Conservation (phyloP, 2,329 filamentous ascomycete species). For the Pleoardoris graminearum region DNA sequence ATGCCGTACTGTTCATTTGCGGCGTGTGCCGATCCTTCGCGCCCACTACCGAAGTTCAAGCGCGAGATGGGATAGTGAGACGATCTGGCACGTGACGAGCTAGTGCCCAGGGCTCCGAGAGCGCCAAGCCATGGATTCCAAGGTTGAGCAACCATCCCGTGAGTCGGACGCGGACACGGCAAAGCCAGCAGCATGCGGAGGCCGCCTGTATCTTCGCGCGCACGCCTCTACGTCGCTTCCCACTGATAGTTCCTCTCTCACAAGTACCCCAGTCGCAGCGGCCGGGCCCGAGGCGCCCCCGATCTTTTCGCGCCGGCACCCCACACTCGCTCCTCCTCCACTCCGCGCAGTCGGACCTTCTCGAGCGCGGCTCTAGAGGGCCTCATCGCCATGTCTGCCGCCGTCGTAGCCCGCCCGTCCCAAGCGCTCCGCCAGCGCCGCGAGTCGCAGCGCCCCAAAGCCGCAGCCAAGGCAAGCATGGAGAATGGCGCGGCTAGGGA, state of each 20-base stretch:
- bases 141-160: neutral
- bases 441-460: conserved; percentile 47
- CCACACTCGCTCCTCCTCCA: conserved; percentile 1
- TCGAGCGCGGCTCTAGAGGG: neutral
- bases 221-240: neutral
- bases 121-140: no score
- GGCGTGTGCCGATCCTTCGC: neutral
- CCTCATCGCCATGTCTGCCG: conserved; percentile 35
- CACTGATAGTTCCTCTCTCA: neutral
- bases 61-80: no score
- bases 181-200: conserved; percentile 1
- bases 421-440: conserved; percentile 51
- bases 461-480: conserved; percentile 32
- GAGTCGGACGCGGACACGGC: neutral
- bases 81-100: no score
- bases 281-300: neutral
- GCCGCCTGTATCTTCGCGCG: conserved; percentile 1
- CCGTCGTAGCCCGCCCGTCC: conserved; percentile 38
- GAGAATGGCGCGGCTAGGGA: conserved; percentile 36
- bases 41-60: no score
- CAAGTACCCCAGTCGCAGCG: neutral
- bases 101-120: no score
- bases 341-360: neutral
- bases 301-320: conserved; percentile 5
- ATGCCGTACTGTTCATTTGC: neutral